phyloP scores from a whole-genome alignment of 1,139 yeast genomes.

The Pichia sp. region DNA sequence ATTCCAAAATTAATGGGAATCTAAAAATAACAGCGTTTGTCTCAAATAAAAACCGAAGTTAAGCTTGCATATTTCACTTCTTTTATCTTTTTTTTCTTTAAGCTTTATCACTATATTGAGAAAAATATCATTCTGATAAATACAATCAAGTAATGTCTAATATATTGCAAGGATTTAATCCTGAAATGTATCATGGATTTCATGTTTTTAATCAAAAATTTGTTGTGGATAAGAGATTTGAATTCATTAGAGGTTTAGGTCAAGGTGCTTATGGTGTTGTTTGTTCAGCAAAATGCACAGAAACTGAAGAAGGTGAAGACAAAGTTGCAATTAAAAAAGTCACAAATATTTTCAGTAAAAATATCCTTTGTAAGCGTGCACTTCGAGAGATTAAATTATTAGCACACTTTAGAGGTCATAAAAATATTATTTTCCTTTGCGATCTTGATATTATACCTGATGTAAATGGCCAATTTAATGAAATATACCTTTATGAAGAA shows the following conservation, averaged over 20 bases:
- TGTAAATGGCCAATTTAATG: constrained; percentile 66
- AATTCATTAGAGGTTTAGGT: constrained; percentile 84
- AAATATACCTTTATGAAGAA: constrained; percentile 87
- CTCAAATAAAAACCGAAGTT: background rate
- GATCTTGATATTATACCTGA: constrained; percentile 89
- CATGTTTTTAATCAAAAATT: constrained; percentile 85
- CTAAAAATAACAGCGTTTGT: background rate
- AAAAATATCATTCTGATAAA: background rate
- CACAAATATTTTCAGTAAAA: constrained; percentile 83
- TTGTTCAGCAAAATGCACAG: constrained; percentile 80
- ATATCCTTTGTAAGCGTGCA: constrained; percentile 83
- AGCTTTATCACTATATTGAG: background rate
- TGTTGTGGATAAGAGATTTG: constrained; percentile 77
- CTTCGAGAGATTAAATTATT: constrained; percentile 80
- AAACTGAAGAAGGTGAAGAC: constrained; percentile 64
- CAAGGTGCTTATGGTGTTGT: constrained; percentile 98
- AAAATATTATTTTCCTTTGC: constrained; percentile 87
- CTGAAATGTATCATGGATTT: constrained; percentile 32
- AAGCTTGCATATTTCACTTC: background rate
- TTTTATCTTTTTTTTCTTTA: background rate
- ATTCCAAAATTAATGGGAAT: background rate
- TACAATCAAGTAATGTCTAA: constrained; percentile 30
- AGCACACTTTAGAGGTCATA: constrained; percentile 83
- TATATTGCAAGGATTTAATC: constrained; percentile 53
- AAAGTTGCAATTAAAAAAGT: constrained; percentile 93